A percentile compares a stretch with the other conserved stretches of the same genome.
phyloP scores from a whole-genome alignment of 75 land plant species.

The Picea glauca region DNA sequence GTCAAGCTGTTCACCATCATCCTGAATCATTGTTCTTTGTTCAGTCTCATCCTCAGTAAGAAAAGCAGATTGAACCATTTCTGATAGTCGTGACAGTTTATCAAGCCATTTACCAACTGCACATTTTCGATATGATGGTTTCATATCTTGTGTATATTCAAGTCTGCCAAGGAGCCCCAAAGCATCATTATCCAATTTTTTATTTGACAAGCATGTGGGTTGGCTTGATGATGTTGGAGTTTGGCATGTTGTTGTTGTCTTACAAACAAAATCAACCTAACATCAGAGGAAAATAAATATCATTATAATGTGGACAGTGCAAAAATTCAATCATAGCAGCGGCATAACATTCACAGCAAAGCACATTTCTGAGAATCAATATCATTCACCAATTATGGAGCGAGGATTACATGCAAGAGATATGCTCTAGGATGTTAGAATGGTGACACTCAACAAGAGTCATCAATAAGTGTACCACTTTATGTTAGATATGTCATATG shows the following conservation, averaged over 20 bases:
- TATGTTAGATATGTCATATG: too few species aligned
- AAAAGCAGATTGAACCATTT: slow-evolving; percentile 70
- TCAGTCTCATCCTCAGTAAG: slow-evolving; percentile 59
- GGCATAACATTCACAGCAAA: background rate
- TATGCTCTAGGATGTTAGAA: too few species aligned
- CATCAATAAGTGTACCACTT: too few species aligned
- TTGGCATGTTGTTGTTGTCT: background rate
- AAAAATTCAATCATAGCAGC: background rate
- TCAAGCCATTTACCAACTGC: slow-evolving; percentile 10
- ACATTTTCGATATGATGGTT: background rate
- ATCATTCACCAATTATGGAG: background rate
- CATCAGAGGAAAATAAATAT: background rate
- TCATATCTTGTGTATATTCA: background rate
- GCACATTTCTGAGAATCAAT: background rate
- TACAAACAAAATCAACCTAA: background rate
- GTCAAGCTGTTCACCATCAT: slow-evolving; percentile 17
- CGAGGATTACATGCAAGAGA: background rate
- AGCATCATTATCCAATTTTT: background rate
- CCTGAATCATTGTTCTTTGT: slow-evolving; percentile 5
- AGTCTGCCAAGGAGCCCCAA: background rate
- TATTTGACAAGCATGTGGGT: background rate
- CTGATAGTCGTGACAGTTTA: slow-evolving; percentile 51
- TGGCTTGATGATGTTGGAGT: background rate
- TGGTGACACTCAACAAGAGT: too few species aligned
- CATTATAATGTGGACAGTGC: background rate